A percentile compares a stretch with the other conserved stretches of the same genome.
Evolutionary conservation across 2,329 filamentous ascomycete genomes (phyloP).

Genomic region (Venturia asperata): DNA sequence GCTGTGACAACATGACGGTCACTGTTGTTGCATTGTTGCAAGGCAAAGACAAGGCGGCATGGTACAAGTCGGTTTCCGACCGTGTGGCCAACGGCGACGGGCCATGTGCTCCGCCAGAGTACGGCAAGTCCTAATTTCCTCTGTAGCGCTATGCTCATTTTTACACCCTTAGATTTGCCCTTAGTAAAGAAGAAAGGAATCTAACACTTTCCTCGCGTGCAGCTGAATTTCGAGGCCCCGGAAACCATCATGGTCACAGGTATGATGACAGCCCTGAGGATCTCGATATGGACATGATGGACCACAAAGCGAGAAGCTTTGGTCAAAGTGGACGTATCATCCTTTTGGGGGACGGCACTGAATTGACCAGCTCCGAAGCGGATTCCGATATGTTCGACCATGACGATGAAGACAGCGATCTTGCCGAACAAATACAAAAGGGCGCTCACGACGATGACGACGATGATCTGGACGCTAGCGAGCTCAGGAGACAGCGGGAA

Average conservation of each 20-base stretch:
- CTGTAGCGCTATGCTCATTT: slow-evolving; percentile 15
- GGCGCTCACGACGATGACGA: slow-evolving; percentile 15
- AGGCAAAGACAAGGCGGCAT: slow-evolving; percentile 91
- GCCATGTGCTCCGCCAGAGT: slow-evolving; percentile 97
- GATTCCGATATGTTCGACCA: slow-evolving; percentile 22
- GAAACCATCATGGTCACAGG: slow-evolving; percentile 61
- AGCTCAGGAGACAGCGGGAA: slow-evolving; percentile 18
- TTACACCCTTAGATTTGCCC: slow-evolving; percentile 22
- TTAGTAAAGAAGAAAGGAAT: slow-evolving; percentile 26
- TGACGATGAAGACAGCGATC: slow-evolving; percentile 21
- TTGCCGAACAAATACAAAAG: slow-evolving; percentile 19
- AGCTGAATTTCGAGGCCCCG: slow-evolving; percentile 82
- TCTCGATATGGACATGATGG: slow-evolving; percentile 44
- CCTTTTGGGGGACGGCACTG: slow-evolving; percentile 22
- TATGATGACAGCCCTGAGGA: slow-evolving; percentile 67
- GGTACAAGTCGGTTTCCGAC: slow-evolving; percentile 93
- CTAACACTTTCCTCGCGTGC: slow-evolving; percentile 32
- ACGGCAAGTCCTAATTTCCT: slow-evolving; percentile 64
- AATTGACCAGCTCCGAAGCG: slow-evolving; percentile 15
- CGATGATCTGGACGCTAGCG: slow-evolving; percentile 16
- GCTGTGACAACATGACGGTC: slow-evolving; percentile 99
- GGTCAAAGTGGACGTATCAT: slow-evolving; percentile 20
- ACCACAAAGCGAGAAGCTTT: slow-evolving; percentile 45
- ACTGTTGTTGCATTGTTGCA: slow-evolving; percentile 79
- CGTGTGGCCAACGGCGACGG: slow-evolving; percentile 94